Evolutionary conservation across 768 basidiomycete species (phyloP).

Genomic region (Tylopilus sp.): DNA sequence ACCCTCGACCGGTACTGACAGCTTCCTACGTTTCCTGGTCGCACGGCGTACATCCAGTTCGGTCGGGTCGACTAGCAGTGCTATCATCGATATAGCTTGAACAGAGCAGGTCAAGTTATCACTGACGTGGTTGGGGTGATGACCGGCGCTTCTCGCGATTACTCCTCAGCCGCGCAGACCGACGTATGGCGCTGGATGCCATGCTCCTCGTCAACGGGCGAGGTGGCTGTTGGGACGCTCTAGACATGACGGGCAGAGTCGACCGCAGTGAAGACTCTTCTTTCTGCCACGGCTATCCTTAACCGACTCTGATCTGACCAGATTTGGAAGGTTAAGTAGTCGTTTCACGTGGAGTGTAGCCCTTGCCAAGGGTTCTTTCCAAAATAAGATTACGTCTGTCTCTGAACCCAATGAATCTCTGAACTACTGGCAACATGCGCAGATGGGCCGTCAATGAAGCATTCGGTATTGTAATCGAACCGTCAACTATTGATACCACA

Average conservation of each 20-base stretch:
- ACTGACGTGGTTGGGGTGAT: slow-evolving; percentile 16
- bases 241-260: slow-evolving; percentile 17
- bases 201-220: slow-evolving; percentile 28
- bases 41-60: neutral
- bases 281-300: neutral
- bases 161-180: slow-evolving; percentile 22
- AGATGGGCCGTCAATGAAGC: no score
- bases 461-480: no score
- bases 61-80: neutral
- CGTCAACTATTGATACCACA: no score
- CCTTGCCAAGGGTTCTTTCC: neutral
- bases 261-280: neutral
- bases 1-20: neutral
- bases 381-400: no score
- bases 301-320: slow-evolving; percentile 9
- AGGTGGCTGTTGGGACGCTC: slow-evolving; percentile 3
- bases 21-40: slow-evolving; percentile 10
- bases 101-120: neutral
- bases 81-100: slow-evolving; percentile 7
- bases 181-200: slow-evolving; percentile 10
- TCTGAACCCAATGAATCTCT: neutral
- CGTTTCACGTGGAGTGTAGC: slow-evolving; percentile 17
- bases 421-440: no score
- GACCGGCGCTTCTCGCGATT: neutral
- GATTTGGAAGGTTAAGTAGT: slow-evolving; percentile 34